phyloP scores from a whole-genome alignment of 2,329 filamentous ascomycete genomes.

The Apiospora koreana region DNA sequence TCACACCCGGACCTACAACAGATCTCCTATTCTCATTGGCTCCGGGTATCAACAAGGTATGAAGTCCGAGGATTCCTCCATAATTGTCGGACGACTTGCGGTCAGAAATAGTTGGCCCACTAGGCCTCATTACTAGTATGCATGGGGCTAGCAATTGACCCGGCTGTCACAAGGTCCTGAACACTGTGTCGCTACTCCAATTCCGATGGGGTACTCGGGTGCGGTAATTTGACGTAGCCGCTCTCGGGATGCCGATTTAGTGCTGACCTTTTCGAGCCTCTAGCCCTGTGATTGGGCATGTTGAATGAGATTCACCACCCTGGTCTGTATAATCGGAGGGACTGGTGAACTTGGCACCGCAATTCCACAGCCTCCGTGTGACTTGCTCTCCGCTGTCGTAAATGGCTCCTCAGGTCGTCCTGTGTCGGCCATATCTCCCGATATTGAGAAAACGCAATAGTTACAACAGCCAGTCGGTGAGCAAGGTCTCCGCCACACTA shows the following conservation, averaged over 20 bases:
- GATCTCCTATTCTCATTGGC: background rate
- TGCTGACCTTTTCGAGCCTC: background rate
- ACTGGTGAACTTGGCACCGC: background rate
- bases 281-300: background rate
- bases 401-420: background rate
- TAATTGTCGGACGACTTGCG: background rate
- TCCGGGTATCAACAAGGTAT: background rate
- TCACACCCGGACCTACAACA: background rate
- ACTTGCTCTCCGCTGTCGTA: background rate
- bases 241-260: conserved; percentile 6
- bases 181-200: background rate
- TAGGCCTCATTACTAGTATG: conserved; percentile 5
- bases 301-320: background rate
- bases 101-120: conserved; percentile 5
- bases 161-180: background rate
- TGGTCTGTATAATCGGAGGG: background rate
- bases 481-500: background rate
- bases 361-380: background rate
- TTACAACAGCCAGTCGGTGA: conserved; percentile 4
- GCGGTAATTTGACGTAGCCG: background rate
- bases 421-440: background rate
- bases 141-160: background rate
- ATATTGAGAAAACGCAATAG: background rate
- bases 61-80: background rate
- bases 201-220: background rate